Conservation (phyloP, 73 alveolate species). For the Paramecium octaurelia region DNA sequence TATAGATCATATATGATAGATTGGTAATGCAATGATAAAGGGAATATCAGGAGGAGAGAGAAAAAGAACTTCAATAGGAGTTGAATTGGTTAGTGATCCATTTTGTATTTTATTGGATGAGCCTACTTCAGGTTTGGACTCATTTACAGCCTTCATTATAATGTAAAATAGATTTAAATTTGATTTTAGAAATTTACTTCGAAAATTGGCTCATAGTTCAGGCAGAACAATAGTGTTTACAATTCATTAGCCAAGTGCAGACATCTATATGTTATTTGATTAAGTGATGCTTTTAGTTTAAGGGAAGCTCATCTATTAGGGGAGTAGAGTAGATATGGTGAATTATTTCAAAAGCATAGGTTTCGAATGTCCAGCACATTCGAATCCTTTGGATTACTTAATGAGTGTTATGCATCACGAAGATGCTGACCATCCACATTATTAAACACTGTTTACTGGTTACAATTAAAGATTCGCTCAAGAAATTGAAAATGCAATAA, state of each 20-base stretch:
- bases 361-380: constrained; percentile 60
- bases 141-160: constrained; percentile 10
- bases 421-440: background rate
- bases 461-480: background rate
- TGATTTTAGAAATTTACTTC: background rate
- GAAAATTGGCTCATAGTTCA: background rate
- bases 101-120: constrained; percentile 68
- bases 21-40: constrained; percentile 62
- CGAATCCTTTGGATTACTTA: constrained; percentile 77
- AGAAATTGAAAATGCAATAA: background rate
- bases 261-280: constrained; percentile 50
- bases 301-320: constrained; percentile 68
- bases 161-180: background rate
- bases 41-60: constrained; percentile 77
- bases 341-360: constrained; percentile 48
- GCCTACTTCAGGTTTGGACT: constrained; percentile 73
- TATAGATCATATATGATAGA: background rate
- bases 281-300: constrained; percentile 55
- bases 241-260: constrained; percentile 80
- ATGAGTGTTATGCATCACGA: constrained; percentile 54
- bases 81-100: constrained; percentile 70
- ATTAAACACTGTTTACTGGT: background rate
- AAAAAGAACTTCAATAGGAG: constrained; percentile 70
- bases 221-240: constrained; percentile 69
- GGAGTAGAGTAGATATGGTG: constrained; percentile 26